phyloP scores from a whole-genome alignment of 495 filamentous ascomycete genomes.

The Niebla homalea region DNA sequence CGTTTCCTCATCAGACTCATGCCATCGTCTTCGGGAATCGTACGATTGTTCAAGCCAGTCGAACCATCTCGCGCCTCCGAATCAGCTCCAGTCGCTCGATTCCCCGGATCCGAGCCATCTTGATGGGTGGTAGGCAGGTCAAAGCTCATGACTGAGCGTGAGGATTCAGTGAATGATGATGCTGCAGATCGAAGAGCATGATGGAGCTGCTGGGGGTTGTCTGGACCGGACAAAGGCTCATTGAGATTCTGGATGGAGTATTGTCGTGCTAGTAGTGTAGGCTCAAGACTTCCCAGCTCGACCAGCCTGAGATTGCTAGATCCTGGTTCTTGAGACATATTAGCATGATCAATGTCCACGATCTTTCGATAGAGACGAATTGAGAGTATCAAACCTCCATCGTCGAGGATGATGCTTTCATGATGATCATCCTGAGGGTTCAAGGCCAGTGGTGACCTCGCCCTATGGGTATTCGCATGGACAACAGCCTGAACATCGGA shows the following conservation, averaged over 20 bases:
- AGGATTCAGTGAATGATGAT: conserved; percentile 9
- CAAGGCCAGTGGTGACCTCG: no score
- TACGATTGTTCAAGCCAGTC: background rate
- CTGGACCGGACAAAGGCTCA: conserved; percentile 17
- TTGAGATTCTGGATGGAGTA: conserved; percentile 4
- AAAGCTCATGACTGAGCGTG: conserved; percentile 6
- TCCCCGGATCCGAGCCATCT: no score
- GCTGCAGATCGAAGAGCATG: conserved; percentile 23
- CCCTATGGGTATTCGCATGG: no score
- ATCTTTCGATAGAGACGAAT: no score
- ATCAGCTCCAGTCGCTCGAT: no score
- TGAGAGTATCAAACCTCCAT: no score
- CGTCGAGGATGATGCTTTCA: no score
- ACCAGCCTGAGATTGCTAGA: background rate
- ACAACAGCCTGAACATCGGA: no score
- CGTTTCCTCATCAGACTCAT: conserved; percentile 62
- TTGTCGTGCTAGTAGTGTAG: background rate
- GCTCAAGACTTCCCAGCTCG: conserved; percentile 5
- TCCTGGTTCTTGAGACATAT: background rate
- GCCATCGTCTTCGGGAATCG: conserved; percentile 84
- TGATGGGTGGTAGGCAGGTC: no score
- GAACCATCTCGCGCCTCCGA: no score
- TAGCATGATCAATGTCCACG: no score
- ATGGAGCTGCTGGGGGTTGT: conserved; percentile 15
- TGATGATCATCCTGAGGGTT: no score